Conservation (phyloP, 768 basidiomycete genomes). For the Mycena kentingensis region DNA sequence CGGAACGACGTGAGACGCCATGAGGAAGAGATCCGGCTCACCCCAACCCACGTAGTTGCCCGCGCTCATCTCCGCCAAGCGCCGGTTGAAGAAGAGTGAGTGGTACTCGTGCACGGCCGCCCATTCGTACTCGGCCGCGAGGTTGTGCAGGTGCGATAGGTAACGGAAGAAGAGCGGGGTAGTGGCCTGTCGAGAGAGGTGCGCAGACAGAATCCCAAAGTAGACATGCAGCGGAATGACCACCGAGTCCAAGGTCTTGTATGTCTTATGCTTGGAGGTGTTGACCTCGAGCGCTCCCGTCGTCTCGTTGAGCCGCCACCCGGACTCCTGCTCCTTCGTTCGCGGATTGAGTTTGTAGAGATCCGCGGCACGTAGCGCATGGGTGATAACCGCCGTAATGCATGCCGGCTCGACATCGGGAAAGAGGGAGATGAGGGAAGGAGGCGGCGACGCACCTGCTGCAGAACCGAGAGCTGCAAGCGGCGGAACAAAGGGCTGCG, state of each 20-base stretch:
- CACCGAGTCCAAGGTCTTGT: conserved; percentile 5
- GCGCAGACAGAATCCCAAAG: conserved; percentile 6
- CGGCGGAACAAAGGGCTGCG: background rate
- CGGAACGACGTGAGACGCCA: background rate
- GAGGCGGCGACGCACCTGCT: conserved; percentile 9
- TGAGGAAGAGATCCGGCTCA: background rate
- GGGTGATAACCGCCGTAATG: conserved; percentile 14
- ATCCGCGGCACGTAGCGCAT: conserved; percentile 22
- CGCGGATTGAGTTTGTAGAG: conserved; percentile 20
- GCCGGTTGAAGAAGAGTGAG: conserved; percentile 9
- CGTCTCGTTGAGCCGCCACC: background rate
- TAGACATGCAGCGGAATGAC: background rate
- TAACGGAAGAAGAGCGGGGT: conserved; percentile 1
- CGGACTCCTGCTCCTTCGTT: background rate
- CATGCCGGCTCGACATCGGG: conserved; percentile 24
- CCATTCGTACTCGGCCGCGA: background rate
- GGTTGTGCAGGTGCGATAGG: conserved; percentile 2
- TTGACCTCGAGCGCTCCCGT: conserved; percentile 1
- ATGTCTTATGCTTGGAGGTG: background rate
- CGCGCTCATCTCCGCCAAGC: conserved; percentile 1
- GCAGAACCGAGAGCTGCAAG: background rate
- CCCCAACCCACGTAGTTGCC: conserved; percentile 1
- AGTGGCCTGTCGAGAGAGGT: background rate
- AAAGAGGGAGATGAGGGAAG: conserved; percentile 15
- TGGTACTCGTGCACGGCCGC: conserved; percentile 5